phyloP scores from a whole-genome alignment of 345 rosid genomes.

The Gossypium mustelinum region DNA sequence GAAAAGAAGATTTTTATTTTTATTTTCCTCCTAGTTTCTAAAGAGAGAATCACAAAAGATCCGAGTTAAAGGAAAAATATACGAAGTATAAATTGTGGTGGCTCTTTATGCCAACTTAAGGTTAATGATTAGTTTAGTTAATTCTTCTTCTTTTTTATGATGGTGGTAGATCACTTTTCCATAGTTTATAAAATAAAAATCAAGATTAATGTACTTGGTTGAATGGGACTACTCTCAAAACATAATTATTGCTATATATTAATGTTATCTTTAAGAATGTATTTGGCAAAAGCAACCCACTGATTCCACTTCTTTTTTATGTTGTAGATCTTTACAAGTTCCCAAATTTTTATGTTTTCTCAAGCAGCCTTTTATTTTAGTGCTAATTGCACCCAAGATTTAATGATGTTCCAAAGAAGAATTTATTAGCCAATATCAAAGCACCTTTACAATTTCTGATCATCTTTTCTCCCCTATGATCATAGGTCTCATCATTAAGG shows the following conservation, averaged over 20 bases:
- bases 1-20: neutral
- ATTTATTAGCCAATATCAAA: constrained; percentile 18
- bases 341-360: neutral
- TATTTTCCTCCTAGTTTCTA: constrained; percentile 1
- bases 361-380: constrained; percentile 14
- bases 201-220: constrained; percentile 23
- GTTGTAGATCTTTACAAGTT: constrained; percentile 3
- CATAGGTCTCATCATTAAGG: neutral
- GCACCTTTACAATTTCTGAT: constrained; percentile 12
- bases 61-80: neutral
- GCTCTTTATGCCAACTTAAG: constrained; percentile 9
- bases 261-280: constrained; percentile 11
- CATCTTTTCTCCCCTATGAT: neutral
- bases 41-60: constrained; percentile 16
- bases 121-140: constrained; percentile 11
- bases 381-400: constrained; percentile 29
- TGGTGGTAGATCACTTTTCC: constrained; percentile 14
- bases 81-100: neutral
- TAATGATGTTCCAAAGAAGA: constrained; percentile 22
- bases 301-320: constrained; percentile 25
- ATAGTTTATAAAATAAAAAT: constrained; percentile 13
- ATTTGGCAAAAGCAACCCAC: constrained; percentile 20
- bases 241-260: constrained; percentile 20
- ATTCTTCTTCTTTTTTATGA: neutral
- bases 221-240: constrained; percentile 15